Percentiles rank a stretch among this genome's conserved stretches.
Conservation (phyloP, 345 rosid genomes). For the Psidium friedrichsthalianum region DNA sequence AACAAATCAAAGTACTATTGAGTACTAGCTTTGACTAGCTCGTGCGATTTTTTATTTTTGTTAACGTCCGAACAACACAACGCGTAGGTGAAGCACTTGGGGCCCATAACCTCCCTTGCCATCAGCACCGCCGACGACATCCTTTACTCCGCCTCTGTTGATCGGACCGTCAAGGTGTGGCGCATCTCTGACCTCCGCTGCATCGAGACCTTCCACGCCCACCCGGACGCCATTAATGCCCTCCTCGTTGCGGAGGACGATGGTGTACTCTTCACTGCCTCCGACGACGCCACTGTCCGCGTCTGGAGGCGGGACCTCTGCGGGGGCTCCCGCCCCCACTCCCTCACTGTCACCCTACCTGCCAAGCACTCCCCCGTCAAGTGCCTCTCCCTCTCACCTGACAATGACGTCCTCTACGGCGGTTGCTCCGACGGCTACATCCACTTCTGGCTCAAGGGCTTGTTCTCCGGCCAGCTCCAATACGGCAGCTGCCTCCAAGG, state of each 20-base stretch:
- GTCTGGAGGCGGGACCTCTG: constrained; percentile 33
- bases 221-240: constrained; percentile 33
- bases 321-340: constrained; percentile 18
- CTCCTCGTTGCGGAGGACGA: constrained; percentile 14
- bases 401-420: constrained; percentile 25
- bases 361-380: constrained; percentile 43
- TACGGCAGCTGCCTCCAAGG: constrained; percentile 44
- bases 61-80: neutral
- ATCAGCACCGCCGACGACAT: constrained; percentile 30
- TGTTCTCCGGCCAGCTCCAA: constrained; percentile 32
- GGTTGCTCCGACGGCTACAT: constrained; percentile 47
- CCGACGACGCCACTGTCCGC: constrained; percentile 39
- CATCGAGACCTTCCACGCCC: constrained; percentile 47
- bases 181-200: constrained; percentile 38
- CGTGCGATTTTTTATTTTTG: neutral
- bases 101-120: constrained; percentile 37
- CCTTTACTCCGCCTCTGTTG: constrained; percentile 41
- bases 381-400: constrained; percentile 23
- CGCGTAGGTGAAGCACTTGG: constrained; percentile 29
- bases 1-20: neutral
- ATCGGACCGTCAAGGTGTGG: constrained; percentile 50
- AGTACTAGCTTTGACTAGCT: neutral
- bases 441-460: constrained; percentile 37
- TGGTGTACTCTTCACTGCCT: constrained; percentile 42
- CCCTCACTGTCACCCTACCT: constrained; percentile 23